Evolutionary conservation across 148 eudicot species (phyloP), one percentile per base, ranked within the genome.

Genomic region (Fagopyrum tataricum): DNA sequence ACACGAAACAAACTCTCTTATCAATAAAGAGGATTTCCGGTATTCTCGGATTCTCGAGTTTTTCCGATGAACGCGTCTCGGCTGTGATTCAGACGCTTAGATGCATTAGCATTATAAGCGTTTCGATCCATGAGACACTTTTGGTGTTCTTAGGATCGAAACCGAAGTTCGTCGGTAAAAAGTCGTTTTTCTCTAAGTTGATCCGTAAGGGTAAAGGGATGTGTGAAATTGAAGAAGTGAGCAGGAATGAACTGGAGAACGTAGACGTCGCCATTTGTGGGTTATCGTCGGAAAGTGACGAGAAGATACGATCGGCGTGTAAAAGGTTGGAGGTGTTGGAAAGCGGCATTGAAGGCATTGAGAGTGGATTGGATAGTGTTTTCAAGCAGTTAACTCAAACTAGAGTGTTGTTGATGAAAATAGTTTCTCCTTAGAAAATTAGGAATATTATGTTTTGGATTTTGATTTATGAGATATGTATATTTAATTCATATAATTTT

Each of bases 141-240:
- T 66, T 78, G 40, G 40, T 76, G 42, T 86, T 77, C 56, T 75
- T 82, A 4, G 68, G 76, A 20, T 44, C 42, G 15, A 76, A 78
- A 73, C 80, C 75, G 12, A 81, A 75, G 76, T 53, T 77, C 12
- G 41, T 71, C 13, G 85, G 58, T 37, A 82, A 69, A 7, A 76
- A 85, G 90, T 77, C 79, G 6, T 0, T 82, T 59, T 83, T 89
- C 67, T 74, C 86, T 0, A 83, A 77, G 56, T 46, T 88, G 17
- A 62, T 84, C 42, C 76, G 37, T 2, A 58, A 24, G 23, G 64
- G 64, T 4, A 58, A 58, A 23, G 14, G 13, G 64, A 14, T 0
- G 11, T 23, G 39, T 67, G 71, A 67, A 39, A 46, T 13, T 15
- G 71, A 24, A 8, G 72, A 68, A 10, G 0, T 37, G 26, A 20